Base-by-base conservation (phyloP, 176 grass and related monocot species). In the Avena sativa region DNA sequence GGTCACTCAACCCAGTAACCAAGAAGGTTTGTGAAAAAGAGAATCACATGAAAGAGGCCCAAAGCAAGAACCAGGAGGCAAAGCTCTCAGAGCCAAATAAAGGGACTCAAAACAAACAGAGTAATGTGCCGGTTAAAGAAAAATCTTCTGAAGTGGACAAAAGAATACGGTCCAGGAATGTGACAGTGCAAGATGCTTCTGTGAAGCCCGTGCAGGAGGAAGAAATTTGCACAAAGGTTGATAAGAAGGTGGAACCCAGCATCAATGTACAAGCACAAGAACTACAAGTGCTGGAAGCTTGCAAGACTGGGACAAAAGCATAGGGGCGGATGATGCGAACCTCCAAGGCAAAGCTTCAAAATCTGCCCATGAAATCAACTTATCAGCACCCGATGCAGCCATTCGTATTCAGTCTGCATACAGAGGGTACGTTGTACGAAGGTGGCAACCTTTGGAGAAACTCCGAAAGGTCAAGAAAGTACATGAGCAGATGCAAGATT, bases 401-500 rank as follows among this genome's bases (percentile, higher is more conserved):
- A 30, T 89, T 57, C 52, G 80, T 61, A 98, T 96, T 86, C 94
- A 98, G 78, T 92, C 89, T 77, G 85, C 74, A 17, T 96, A 89
- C 63, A 89, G 90, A 88, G 93, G 93, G 43, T 96, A 91, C 83
- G 51, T 90, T 75, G 87, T 94, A 25, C 88, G 92, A 79, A 98
- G 85, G 84, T 96, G 85, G 85, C 65, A 89, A 74, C 93, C 90
- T 20, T 82, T 95, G 76, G 76, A 96, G 68, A 98, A 96, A 89
- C 84, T 98, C 21, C 55, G 76, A 79, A 96, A 87, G 77, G 95
- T 96, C 47, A 86, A 38, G 32, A 80, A 81, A 38, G 78, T 94
- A 20, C 55, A 50, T 74, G 76, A 87, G 78, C 87, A 93, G 43
- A 83, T 90, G 65, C 60, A 88, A 79, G 85, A 82, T 25, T 59